These are phyloP conservation scores for Ceratobasidium sp. DNA, from an alignment of 1,284 basidiomycete genomes.

Conservation along the genomic window DNA sequence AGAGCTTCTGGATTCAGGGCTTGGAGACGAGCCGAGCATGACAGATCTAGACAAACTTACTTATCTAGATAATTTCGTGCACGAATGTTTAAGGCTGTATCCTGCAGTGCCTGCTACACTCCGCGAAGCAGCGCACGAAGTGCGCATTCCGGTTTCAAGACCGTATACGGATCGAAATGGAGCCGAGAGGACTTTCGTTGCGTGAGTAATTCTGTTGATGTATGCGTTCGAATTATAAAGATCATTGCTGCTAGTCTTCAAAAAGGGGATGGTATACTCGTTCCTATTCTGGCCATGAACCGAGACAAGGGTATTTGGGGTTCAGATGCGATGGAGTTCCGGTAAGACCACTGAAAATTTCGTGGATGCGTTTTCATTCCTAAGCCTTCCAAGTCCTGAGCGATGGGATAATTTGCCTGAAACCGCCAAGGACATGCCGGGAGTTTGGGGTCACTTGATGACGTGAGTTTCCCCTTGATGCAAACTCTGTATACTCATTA, in stretches of 20 bases:
- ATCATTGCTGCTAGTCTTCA: conserved; percentile 54
- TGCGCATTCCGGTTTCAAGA: conserved; percentile 54
- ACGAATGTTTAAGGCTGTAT: conserved; percentile 52
- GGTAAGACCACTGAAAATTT: conserved; percentile 57
- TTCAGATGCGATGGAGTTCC: conserved; percentile 57
- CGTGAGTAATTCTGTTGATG: conserved; percentile 47
- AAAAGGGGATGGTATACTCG: conserved; percentile 60
- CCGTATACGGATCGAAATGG: conserved; percentile 59
- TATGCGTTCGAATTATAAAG: neutral
- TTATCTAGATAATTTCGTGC: conserved; percentile 55
- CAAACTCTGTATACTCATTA: conserved; percentile 49
- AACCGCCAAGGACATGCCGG: conserved; percentile 61
- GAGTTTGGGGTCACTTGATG: conserved; percentile 67
- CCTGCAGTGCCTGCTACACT: conserved; percentile 46
- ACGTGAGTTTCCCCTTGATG: conserved; percentile 54
- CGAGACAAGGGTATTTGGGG: conserved; percentile 64
- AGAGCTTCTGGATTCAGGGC: conserved; percentile 62
- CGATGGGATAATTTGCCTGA: conserved; percentile 66
- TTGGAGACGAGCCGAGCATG: conserved; percentile 58
- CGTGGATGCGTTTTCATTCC: conserved; percentile 48
- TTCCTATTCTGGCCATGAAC: conserved; percentile 65
- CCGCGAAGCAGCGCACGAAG: conserved; percentile 49
- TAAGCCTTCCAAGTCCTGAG: conserved; percentile 58
- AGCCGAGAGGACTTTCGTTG: conserved; percentile 53
- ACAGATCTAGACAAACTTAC: conserved; percentile 54